Base-by-base conservation (phyloP, 1,139 yeast genomes). In the Debaryomyces udenii region DNA sequence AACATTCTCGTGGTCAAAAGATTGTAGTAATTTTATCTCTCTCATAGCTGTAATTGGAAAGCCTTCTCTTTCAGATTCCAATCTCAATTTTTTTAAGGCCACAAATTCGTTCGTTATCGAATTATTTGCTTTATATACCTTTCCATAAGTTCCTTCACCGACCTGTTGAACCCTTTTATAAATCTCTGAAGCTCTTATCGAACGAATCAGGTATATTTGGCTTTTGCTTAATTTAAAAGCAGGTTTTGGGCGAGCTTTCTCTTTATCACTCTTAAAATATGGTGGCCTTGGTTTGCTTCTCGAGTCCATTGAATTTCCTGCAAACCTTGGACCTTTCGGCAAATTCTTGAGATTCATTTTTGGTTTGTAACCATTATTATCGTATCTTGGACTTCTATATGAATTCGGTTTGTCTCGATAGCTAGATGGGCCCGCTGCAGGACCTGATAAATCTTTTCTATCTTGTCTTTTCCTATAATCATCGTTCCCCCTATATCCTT, bases 11-110 rank as follows among this genome's bases (percentile, higher is more conserved):
- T 93, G 97, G 47, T 86, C 80, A 55, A 91, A 81, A n/a, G 91
- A 79, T 61, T 93, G 98, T 34, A 93, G 69, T 16, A 93, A 68
- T 50, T 90, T 84, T 45, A 91, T 89, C 64, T 93, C 99, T 51
- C 99, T 75, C 56, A 91, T 81, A 0, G 98, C 96, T 0, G 99
- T 93, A 16, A 93, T 87, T 1, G 99, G 99, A 63, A 93, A 89
- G 0, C 98, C 98, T 57, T 93, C 99, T 38, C 90, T 73, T 61
- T 93, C 98, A 6, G 82, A 68, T 57, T 93, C 98, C 57, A 93
- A 73, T 45, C 98, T 67, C 36, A 93, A 70, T 52, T 84, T 78
- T 57, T 93, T 93, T 56, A 93, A 69, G 1, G 99, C 99, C 18
- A 90, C 95, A 52, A 74, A 68, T 45, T 79, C 82, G 4, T 77